Base-by-base conservation (phyloP, 148 eudicot species). In the Arbutus unedo region DNA sequence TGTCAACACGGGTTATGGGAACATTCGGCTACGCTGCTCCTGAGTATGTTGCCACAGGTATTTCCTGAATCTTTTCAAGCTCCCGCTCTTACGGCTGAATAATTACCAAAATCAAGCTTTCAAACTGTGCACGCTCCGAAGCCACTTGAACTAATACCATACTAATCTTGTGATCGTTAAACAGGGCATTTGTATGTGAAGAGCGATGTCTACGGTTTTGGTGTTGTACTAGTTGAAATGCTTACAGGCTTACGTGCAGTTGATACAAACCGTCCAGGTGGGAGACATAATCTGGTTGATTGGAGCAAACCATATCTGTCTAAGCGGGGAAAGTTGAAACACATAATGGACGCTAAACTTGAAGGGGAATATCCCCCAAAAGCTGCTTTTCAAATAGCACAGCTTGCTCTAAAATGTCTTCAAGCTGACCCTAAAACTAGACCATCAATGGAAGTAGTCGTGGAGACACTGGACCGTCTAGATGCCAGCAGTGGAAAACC, bases 11-110 rank as follows among this genome's bases (percentile, higher is more conserved):
- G 78, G 91, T 95, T 21, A 90, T 93, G 88, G 98, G 98, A 57
- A 92, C 95, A 9, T 80, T 87, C 64, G 98, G 98, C 19, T 95
- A 95, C 79, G 97, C 98, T 50, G 98, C 98, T 68, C 98, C 98
- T 0, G 98, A 95, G 76, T 95, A 95, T 75, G 85, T 95, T 74
- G 90, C 94, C 79, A 94, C 98, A 84, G 98, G 98, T 93, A 90
- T 79, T 4, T 49, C n/a, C 75, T 62, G 4, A 73, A 53, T 3
- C 60, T 16, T 74, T 41, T 41, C 4, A 6, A 31, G 72, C 15
- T 47, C 38, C 38, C 0, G 1, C 38, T 31, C 38, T 47, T 2
- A n/a, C 4, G 2, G 54, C 18, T 66, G 6, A 21, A 67, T 74
- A 49, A 23, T 44, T 0, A n/a, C n/a, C n/a, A n/a, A n/a, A n/a